A percentile compares a stretch with the other conserved stretches of the same genome.
phyloP scores from a whole-genome alignment of 495 filamentous ascomycete genomes.

The Xylaria curta region DNA sequence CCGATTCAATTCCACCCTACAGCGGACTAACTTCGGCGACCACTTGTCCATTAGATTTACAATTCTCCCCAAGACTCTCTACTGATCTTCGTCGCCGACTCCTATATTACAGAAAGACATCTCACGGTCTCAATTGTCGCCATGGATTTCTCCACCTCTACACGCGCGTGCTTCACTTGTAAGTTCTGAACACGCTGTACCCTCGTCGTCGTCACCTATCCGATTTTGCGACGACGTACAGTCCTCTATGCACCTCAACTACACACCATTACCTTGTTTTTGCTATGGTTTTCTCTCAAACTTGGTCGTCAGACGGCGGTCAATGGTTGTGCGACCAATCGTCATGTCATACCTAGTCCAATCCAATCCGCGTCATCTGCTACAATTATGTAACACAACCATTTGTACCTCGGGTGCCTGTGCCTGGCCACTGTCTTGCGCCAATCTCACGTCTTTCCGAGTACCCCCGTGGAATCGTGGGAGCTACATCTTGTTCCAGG shows the following conservation, averaged over 20 bases:
- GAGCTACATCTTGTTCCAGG: slow-evolving; percentile 15
- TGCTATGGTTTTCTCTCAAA: neutral
- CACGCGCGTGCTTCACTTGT: slow-evolving; percentile 58
- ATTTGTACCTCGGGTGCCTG: neutral
- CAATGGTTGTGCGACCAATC: slow-evolving; percentile 1
- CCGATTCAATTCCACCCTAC: slow-evolving; percentile 14
- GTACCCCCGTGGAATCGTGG: neutral
- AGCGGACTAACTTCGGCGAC: slow-evolving; percentile 20
- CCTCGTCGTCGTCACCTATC: neutral
- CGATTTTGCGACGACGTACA: neutral
- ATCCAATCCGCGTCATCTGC: neutral
- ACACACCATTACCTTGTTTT: neutral
- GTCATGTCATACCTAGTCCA: neutral
- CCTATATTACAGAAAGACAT: slow-evolving; percentile 1
- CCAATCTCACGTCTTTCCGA: neutral
- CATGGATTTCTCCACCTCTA: slow-evolving; percentile 49
- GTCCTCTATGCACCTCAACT: neutral
- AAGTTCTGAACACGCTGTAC: slow-evolving; percentile 38
- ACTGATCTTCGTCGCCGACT: slow-evolving; percentile 3
- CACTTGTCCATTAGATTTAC: slow-evolving; percentile 9
- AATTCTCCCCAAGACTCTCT: neutral
- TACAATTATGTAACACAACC: slow-evolving; percentile 1
- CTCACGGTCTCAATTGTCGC: slow-evolving; percentile 27
- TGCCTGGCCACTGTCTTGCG: neutral
- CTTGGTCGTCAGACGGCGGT: neutral